Conservation (phyloP, 495 filamentous ascomycete species). For the Extremus antarcticus region DNA sequence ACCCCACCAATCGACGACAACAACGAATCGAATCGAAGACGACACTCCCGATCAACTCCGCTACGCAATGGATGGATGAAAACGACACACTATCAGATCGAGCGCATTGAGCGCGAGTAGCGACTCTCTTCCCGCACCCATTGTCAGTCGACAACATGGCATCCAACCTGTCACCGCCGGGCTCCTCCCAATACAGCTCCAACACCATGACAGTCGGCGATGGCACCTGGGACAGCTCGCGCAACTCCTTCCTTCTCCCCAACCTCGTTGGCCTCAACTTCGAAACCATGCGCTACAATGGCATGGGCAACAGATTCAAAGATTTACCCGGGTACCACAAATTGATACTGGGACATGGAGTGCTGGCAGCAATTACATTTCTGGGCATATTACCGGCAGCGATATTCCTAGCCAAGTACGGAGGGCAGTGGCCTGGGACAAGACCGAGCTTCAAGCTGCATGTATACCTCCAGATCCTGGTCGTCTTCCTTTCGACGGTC, state of each 20-base stretch:
- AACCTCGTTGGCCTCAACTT: conserved; percentile 81
- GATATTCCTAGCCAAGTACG: conserved; percentile 65
- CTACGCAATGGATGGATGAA: background rate
- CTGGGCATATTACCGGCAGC: conserved; percentile 71
- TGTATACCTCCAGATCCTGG: conserved; percentile 77
- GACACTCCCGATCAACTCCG: background rate
- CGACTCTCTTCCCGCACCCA: background rate
- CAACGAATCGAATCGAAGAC: background rate
- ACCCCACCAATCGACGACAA: background rate
- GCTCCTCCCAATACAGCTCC: conserved; percentile 72
- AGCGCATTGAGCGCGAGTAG: background rate
- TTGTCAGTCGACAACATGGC: conserved; percentile 1
- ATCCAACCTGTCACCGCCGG: conserved; percentile 44
- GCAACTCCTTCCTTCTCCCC: conserved; percentile 79
- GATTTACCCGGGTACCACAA: conserved; percentile 63
- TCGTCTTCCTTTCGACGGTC: conserved; percentile 58
- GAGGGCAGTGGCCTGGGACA: conserved; percentile 36
- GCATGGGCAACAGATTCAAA: conserved; percentile 77
- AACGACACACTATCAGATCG: background rate
- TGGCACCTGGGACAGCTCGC: conserved; percentile 77
- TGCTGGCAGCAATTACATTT: conserved; percentile 80
- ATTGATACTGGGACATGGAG: conserved; percentile 72
- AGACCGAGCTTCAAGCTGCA: conserved; percentile 64
- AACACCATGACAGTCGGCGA: conserved; percentile 79
- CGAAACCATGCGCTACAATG: conserved; percentile 93